Conservation (phyloP, 2,329 filamentous ascomycete genomes). For the Penicillium sp. region DNA sequence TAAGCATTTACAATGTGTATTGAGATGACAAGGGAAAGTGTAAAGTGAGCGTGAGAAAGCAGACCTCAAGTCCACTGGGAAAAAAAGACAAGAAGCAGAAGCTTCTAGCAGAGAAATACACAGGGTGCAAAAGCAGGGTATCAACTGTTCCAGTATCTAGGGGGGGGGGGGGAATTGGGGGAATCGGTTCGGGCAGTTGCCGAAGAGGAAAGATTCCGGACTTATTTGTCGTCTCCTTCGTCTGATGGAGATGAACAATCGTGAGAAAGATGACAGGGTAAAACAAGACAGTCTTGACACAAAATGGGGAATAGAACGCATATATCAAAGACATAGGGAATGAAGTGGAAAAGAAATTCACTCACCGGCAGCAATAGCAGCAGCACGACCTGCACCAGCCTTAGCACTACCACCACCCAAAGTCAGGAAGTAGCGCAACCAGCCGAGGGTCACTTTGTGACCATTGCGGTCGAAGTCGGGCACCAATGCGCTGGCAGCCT, state of each 20-base stretch:
- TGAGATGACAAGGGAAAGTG: neutral
- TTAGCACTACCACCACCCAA: constrained; percentile 43
- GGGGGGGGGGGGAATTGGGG: neutral
- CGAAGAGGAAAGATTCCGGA: neutral
- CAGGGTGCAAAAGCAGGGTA: neutral
- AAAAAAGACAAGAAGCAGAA: neutral
- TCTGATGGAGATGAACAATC: constrained; percentile 9
- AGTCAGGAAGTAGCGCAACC: constrained; percentile 41
- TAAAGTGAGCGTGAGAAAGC: neutral
- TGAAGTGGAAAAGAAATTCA: constrained; percentile 18
- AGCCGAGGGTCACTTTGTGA: constrained; percentile 39
- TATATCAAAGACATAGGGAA: neutral
- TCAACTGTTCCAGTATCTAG: neutral
- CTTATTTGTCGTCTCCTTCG: constrained; percentile 10
- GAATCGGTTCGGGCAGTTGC: neutral
- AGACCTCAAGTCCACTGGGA: neutral
- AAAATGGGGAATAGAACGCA: constrained; percentile 6
- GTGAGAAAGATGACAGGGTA: neutral
- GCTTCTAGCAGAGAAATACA: neutral
- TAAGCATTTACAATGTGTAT: constrained; percentile 14
- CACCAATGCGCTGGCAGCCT: constrained; percentile 51
- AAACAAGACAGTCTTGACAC: neutral
- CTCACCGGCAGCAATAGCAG: constrained; percentile 42
- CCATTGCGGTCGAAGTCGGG: constrained; percentile 64
- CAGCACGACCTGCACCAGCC: constrained; percentile 36